Evolutionary conservation across 805 yeast genomes (phyloP), one percentile per base, ranked within the genome.

Genomic region (Monosporozyma solicola): DNA sequence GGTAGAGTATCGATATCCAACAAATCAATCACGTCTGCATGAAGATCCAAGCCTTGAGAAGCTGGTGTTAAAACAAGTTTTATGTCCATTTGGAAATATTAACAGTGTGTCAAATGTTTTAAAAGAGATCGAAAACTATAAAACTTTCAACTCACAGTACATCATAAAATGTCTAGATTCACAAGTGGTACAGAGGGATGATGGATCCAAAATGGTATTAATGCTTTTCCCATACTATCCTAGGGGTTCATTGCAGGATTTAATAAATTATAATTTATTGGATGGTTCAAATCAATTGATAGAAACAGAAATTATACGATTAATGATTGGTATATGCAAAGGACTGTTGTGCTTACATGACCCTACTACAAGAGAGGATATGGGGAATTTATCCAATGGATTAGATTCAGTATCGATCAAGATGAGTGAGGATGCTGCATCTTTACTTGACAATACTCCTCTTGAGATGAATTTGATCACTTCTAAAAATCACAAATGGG

Each of bases 41-140:
- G 25, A 39, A 20, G 43, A 39, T 20, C 25, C 43, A 16, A 20
- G 3, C 20, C 10, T 39, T 7, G 20, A 39, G 5, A 39, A 20
- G 20, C 87, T 80, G 62, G 96, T 96, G 3, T 71, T 91, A 63
- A 91, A 91, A 72, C 86, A 87, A 72, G 87, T 89, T 51, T 74
- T 91, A 55, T 90, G 97, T 67, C 90, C 95, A 1, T 87, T 84
- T 68, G 96, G 96, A 1, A 62, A 63, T 49, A 77, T 85, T 48
- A 87, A 83, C 62, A 84, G 84, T 60, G 82, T 89, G 52, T 80
- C 78, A 53, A 71, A 76, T 48, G 96, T 95, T 0, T 75, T 87
- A 80, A 76, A 78, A 44, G 98, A 91, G 65, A 80, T 90, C 48
- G 83, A 82, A 29, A 83, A 81, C 58, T 87, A 89, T 67, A 82